These are phyloP conservation scores for Chlorophyllum brunneum DNA, from an alignment of 768 basidiomycete species.

Conservation along the genomic window DNA sequence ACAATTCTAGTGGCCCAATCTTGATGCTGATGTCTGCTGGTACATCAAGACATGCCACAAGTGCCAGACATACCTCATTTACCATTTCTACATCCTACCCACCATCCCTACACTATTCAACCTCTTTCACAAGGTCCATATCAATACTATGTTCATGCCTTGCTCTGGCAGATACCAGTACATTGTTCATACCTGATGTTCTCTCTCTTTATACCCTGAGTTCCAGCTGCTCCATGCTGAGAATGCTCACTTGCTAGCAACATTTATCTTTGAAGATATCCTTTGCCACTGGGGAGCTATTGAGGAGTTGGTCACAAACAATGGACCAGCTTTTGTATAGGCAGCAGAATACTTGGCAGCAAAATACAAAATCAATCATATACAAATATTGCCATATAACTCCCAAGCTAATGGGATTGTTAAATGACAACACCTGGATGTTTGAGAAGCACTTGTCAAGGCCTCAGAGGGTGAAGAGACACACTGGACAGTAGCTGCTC, in stretches of 20 bases:
- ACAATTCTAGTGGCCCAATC: slow-evolving; percentile 22
- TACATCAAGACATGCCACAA: slow-evolving; percentile 28
- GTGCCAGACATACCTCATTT: slow-evolving; percentile 24
- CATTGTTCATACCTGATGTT: slow-evolving; percentile 24
- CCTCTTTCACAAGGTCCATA: slow-evolving; percentile 24
- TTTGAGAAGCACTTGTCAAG: slow-evolving; percentile 26
- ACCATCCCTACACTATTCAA: slow-evolving; percentile 19
- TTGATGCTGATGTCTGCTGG: slow-evolving; percentile 29
- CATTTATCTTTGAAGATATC: slow-evolving; percentile 26
- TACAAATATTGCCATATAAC: slow-evolving; percentile 39
- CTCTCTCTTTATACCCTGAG: slow-evolving; percentile 21
- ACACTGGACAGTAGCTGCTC: slow-evolving; percentile 26
- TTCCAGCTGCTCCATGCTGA: slow-evolving; percentile 18
- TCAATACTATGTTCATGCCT: slow-evolving; percentile 26
- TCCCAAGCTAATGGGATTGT: slow-evolving; percentile 36
- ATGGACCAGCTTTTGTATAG: slow-evolving; percentile 24
- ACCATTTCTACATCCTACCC: slow-evolving; percentile 24
- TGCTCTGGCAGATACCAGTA: slow-evolving; percentile 18
- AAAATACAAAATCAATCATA: slow-evolving; percentile 32
- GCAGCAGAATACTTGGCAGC: slow-evolving; percentile 16
- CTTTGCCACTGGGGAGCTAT: slow-evolving; percentile 35
- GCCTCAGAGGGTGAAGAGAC: slow-evolving; percentile 23
- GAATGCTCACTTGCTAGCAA: slow-evolving; percentile 17
- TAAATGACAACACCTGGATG: slow-evolving; percentile 26
- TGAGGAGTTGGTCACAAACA: slow-evolving; percentile 30